Conservation (phyloP, 148 eudicot genomes). For the Rhododendron mucronatum region DNA sequence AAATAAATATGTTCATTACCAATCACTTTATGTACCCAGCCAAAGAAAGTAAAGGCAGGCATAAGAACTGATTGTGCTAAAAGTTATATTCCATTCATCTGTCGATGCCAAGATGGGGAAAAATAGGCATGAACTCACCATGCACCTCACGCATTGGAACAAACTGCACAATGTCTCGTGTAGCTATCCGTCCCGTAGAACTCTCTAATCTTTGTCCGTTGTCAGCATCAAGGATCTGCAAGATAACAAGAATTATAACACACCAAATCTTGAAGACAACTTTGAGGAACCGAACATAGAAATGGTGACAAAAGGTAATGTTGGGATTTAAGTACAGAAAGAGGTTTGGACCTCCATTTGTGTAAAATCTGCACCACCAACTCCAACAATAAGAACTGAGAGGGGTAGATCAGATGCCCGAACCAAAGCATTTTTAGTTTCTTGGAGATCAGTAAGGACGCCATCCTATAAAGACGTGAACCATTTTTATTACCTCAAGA, state of each 20-base stretch:
- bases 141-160: constrained; percentile 87
- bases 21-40: background rate
- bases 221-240: constrained; percentile 89
- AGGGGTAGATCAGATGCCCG: constrained; percentile 85
- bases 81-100: background rate
- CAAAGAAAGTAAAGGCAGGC: background rate
- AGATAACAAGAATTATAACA: constrained; percentile 3
- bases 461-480: constrained; percentile 58
- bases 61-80: background rate
- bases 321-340: background rate
- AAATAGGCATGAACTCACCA: constrained; percentile 35
- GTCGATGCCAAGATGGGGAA: background rate
- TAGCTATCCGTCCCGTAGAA: constrained; percentile 75
- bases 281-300: background rate
- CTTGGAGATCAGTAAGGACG: constrained; percentile 81
- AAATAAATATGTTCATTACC: background rate
- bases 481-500: constrained; percentile 5
- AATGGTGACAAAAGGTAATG: background rate
- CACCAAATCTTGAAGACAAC: background rate
- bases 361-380: constrained; percentile 80
- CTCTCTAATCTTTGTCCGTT: constrained; percentile 72
- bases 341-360: constrained; percentile 72
- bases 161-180: constrained; percentile 91
- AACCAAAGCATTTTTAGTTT: constrained; percentile 72
- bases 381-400: constrained; percentile 88